Evolutionary conservation across 2,329 filamentous ascomycete species (phyloP), one percentile per base, ranked within the genome.

Genomic region (Lecanicillium sp.): DNA sequence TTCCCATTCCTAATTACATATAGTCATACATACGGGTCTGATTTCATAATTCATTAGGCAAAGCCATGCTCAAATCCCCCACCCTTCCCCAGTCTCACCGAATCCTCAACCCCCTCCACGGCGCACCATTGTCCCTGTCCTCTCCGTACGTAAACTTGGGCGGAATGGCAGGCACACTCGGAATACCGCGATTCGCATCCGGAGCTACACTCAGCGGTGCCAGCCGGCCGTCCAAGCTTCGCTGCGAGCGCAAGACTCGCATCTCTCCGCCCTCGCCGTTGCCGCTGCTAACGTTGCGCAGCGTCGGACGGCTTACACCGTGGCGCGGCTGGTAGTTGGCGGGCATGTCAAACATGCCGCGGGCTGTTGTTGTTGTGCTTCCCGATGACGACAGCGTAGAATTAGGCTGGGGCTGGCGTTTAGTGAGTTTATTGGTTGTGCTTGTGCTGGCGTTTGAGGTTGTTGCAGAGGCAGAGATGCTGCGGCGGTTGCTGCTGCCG

Each of bases 141-240:
- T 59, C 49, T 16, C 55, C 52, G 40, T 54, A 53, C 9, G 51
- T 51, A 38, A 64, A 71, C 45, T 65, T 62, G 39, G 58, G 54
- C 11, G 70, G 64, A 20, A 71, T 65, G 25, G 54, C 53, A 17
- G 68, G 64, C 32, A 70, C 61, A 19, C 50, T 56, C 3, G 68
- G 67, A 33, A 70, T 66, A 13, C 67, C 68, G 27, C 63, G 58
- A 45, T 72, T 71, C 33, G 52, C 58, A 46, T 70, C 64, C 5
- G 68, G 63, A 22, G 67, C 56, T 22, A 68, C 58, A 18, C 59
- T 57, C 36, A 71, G 53, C 22, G 58, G 53, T 40, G 48, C 52
- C 20, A 33, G 22, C 13, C 16, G 14, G 20, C 25, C 22, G 15
- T 15, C 45, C 16, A 47, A 46, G 27, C 44, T 53, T 37, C 40